phyloP scores from a whole-genome alignment of 2,329 filamentous ascomycete species.

The Aspergillus calidoustus region DNA sequence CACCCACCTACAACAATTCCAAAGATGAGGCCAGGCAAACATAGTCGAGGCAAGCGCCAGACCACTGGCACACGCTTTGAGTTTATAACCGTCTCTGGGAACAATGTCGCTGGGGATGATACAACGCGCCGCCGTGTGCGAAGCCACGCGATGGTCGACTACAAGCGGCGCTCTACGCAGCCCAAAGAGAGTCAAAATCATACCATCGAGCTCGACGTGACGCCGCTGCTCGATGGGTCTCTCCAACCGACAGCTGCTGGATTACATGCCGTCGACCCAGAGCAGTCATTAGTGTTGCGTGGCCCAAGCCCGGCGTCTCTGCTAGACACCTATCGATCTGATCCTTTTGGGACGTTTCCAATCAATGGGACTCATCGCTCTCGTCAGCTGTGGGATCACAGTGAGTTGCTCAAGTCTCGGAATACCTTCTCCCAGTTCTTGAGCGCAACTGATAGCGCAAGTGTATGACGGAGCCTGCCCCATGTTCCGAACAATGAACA shows the following conservation, averaged over 20 bases:
- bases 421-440: background rate
- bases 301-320: background rate
- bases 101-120: slow-evolving; percentile 1
- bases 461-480: background rate
- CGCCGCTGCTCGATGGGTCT: background rate
- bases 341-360: background rate
- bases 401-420: background rate
- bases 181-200: background rate
- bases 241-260: background rate
- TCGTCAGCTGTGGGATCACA: background rate
- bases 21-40: background rate
- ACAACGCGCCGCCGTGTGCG: background rate
- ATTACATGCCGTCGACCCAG: too few species aligned
- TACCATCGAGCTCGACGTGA: background rate
- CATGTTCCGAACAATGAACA: background rate
- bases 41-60: background rate
- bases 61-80: background rate
- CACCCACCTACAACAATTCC: background rate
- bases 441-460: background rate
- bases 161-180: background rate
- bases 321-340: background rate
- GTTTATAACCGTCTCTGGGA: background rate
- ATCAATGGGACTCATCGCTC: background rate
- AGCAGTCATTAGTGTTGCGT: background rate
- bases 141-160: slow-evolving; percentile 8